Base-by-base conservation (phyloP, 2,329 filamentous ascomycete species). In the Geosmithia flava region DNA sequence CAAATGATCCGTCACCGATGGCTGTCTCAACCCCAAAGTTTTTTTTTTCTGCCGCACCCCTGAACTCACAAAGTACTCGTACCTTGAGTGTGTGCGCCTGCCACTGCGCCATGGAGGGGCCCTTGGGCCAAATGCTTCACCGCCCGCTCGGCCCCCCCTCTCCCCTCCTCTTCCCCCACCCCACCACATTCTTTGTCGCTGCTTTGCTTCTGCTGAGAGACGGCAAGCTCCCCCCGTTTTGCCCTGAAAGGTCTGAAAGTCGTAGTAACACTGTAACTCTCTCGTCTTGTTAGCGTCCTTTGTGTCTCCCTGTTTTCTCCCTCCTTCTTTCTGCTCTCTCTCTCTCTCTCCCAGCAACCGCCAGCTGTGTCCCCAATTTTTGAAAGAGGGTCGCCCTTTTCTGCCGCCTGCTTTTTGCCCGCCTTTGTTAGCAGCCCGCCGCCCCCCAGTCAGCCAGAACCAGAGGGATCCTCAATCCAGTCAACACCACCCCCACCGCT, bases 1-100 rank as follows among this genome's bases (percentile, higher is more conserved):
- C 48, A 19, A 46, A 33, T 29, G 23, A 40, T 13, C 33, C 37
- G 42, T 39, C 29, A 44, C 19, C 33, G 29, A 39, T 19, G 19
- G 17, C 44, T 20, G 19, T 29, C 40, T 42, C 33, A 41, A 37
- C 47, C 48, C 48, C 48, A 49, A 49, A 42, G 48, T 27, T 49
- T 49, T 49, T 49, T 42, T 44, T 47, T 42, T 42, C 23, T 20
- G 20, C 46, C 39, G 39, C 39, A 17, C 37, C 46, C 46, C 23
- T n/a, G 44, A 37, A 46, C 17, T 19, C 23, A 5, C 23, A 27
- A 27, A 27, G 23, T 27, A 27, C 3, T 16, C 4, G 39, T 27
- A 27, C 23, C 23, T 27, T 27, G 23, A 27, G 23, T 27, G 23
- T 27, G 23, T 27, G 23, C 8, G 23, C n/a, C n/a, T n/a, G n/a